Conservation (phyloP, 495 filamentous ascomycete species). For the Thozetella sp. region DNA sequence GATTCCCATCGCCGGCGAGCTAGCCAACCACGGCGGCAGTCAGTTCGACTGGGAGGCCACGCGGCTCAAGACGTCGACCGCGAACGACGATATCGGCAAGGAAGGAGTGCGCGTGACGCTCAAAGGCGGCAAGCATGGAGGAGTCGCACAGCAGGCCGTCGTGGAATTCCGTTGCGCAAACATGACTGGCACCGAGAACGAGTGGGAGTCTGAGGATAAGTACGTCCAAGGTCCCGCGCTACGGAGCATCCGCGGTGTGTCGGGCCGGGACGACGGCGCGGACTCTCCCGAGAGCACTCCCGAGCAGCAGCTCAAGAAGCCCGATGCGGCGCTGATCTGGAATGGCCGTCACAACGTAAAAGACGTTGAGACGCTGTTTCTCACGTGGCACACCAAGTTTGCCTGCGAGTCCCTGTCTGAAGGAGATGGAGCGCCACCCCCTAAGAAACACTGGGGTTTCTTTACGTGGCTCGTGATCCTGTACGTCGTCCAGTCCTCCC, state of each 20-base stretch:
- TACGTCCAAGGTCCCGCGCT: slow-evolving; percentile 19
- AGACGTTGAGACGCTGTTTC: slow-evolving; percentile 55
- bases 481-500: slow-evolving; percentile 56
- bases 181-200: slow-evolving; percentile 69
- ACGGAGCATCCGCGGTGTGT: slow-evolving; percentile 10
- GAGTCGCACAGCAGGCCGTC: slow-evolving; percentile 64
- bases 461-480: slow-evolving; percentile 98
- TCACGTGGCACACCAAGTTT: slow-evolving; percentile 85
- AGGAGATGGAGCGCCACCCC: slow-evolving; percentile 22
- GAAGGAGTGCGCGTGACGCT: slow-evolving; percentile 74
- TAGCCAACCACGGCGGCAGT: slow-evolving; percentile 48
- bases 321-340: slow-evolving; percentile 66
- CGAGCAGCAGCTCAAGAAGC: slow-evolving; percentile 44
- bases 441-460: slow-evolving; percentile 75
- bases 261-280: slow-evolving; percentile 21
- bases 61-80: slow-evolving; percentile 59
- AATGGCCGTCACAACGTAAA: slow-evolving; percentile 65
- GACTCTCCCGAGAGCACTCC: slow-evolving; percentile 36
- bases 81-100: slow-evolving; percentile 56
- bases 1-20: slow-evolving; percentile 77
- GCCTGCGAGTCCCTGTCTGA: slow-evolving; percentile 69
- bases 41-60: slow-evolving; percentile 62
- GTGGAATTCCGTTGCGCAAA: slow-evolving; percentile 83
- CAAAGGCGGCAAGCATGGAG: slow-evolving; percentile 64
- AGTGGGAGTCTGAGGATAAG: slow-evolving; percentile 50